phyloP scores from a whole-genome alignment of 2,329 filamentous ascomycete genomes.

The Exserohilum rostratum region DNA sequence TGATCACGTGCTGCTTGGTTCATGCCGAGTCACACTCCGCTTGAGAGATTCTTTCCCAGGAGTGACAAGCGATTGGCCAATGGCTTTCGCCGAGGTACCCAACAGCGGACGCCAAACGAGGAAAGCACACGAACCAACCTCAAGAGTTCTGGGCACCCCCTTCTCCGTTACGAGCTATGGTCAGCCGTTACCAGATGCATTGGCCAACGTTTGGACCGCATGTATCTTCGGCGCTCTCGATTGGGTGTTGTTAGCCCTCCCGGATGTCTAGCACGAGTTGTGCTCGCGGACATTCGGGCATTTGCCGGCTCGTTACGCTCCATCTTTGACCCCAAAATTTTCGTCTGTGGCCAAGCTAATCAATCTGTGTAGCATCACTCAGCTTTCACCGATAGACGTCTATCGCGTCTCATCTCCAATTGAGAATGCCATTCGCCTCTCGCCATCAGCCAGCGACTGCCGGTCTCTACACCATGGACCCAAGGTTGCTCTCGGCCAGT shows the following conservation, averaged over 20 bases:
- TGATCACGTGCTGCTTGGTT: conserved; percentile 45
- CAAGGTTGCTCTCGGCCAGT: conserved; percentile 52
- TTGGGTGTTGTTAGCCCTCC: conserved; percentile 27
- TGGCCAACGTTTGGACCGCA: conserved; percentile 28
- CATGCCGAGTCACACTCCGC: conserved; percentile 44
- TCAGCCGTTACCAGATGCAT: conserved; percentile 33
- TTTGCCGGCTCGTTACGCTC: conserved; percentile 31
- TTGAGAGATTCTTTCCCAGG: conserved; percentile 34
- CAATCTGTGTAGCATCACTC: conserved; percentile 43
- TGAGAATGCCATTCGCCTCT: conserved; percentile 27
- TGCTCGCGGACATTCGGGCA: conserved; percentile 27
- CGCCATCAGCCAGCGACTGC: conserved; percentile 42
- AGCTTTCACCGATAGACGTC: conserved; percentile 32
- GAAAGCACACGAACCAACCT: conserved; percentile 26
- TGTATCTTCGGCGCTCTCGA: conserved; percentile 22
- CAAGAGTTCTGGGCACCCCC: conserved; percentile 22
- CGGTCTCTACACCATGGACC: conserved; percentile 34
- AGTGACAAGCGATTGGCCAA: conserved; percentile 40
- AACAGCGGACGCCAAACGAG: conserved; percentile 30
- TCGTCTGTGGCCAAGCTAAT: conserved; percentile 42
- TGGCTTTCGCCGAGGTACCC: conserved; percentile 22
- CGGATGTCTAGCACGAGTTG: conserved; percentile 15
- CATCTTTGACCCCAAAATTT: conserved; percentile 28
- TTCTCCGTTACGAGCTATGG: conserved; percentile 23
- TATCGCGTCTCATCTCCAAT: conserved; percentile 33